Base-by-base conservation (phyloP, 2,329 filamentous ascomycete genomes). In the Stachybotrys echinatus region DNA sequence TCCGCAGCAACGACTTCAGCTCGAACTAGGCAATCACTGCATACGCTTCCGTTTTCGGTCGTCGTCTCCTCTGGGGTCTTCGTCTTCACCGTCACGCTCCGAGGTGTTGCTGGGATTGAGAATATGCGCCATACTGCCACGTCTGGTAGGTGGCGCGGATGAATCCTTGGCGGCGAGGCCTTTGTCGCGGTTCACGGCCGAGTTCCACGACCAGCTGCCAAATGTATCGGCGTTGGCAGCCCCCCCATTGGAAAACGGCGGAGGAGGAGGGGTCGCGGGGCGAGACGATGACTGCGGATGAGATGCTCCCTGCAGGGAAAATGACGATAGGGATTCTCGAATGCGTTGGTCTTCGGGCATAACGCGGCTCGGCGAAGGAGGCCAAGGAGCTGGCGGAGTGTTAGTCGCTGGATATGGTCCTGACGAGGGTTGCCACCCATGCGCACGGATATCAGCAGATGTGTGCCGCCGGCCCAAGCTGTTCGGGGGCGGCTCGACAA, bases 381-480 rank as follows among this genome's bases (percentile, higher is more conserved):
- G 79, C 74, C 78, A 82, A 14, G 74, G 73, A 3, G 70, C 66
- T 1, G 76, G 72, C 8, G 74, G 68, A 2, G 74, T 68, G 12
- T 83, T 83, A 4, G 85, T 84, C 7, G 80, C 76, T 62, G 84
- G 52, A 37, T 62, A 88, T 12, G 85, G 88, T 5, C 86, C 87
- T 22, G 81, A 76, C 40, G 54, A 57, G 7, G 76, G 76, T 54
- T 84, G 85, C 84, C 88, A 92, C 37, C 87, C 89, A 64, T 91
- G 87, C 59, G 92, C 87, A 48, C 94, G 86, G 58, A 99, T 97
- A 65, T 99, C 94, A 51, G 94, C 94, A 38, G 92, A 92, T 2
- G 94, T 99, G 69, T 99, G 94, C 53, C 92, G 83, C 55, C 92
- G 85, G 42, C 84, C 81, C 44, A 96, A 76, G 60, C 84, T 91